Percentiles rank a stretch among this genome's conserved stretches.
These are phyloP conservation scores for Torulaspora microellipsoides DNA, from an alignment of 805 yeast species.

Conservation along the genomic window DNA sequence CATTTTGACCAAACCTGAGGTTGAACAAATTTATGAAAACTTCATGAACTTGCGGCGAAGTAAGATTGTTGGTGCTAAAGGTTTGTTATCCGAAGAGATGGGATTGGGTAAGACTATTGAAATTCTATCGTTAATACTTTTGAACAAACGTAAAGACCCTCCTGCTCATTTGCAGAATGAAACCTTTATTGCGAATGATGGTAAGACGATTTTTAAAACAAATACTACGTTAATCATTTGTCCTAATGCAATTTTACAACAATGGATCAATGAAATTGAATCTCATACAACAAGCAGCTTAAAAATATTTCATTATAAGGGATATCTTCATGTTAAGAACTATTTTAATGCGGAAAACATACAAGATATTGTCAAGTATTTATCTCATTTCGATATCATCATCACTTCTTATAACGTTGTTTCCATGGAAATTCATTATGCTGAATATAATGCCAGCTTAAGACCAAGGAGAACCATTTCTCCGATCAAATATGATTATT, in stretches of 20 bases:
- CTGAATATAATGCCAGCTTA: constrained; percentile 56
- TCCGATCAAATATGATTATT: constrained; percentile 45
- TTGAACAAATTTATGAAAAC: constrained; percentile 14
- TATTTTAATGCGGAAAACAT: constrained; percentile 19
- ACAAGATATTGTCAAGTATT: constrained; percentile 43
- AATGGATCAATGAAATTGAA: constrained; percentile 77
- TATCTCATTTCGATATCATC: constrained; percentile 68
- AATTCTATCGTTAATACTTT: constrained; percentile 56
- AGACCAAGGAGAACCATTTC: constrained; percentile 32
- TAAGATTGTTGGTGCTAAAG: constrained; percentile 36
- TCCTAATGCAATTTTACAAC: constrained; percentile 77
- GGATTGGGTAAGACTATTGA: constrained; percentile 96
- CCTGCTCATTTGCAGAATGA: not conserved
- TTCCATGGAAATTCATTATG: constrained; percentile 73
- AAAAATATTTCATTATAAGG: constrained; percentile 59
- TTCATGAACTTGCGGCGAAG: constrained; percentile 3
- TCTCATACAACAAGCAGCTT: constrained; percentile 40
- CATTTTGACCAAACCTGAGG: constrained; percentile 18
- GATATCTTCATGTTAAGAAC: constrained; percentile 40
- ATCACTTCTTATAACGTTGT: constrained; percentile 72
- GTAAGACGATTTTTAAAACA: constrained; percentile 37
- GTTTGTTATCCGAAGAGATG: constrained; percentile 90
- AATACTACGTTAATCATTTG: constrained; percentile 79
- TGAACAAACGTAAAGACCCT: constrained; percentile 47
- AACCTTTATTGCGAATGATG: constrained; percentile 16